phyloP scores from a whole-genome alignment of 371 early-diverging fungal genomes.

The Circinella umbellata region DNA sequence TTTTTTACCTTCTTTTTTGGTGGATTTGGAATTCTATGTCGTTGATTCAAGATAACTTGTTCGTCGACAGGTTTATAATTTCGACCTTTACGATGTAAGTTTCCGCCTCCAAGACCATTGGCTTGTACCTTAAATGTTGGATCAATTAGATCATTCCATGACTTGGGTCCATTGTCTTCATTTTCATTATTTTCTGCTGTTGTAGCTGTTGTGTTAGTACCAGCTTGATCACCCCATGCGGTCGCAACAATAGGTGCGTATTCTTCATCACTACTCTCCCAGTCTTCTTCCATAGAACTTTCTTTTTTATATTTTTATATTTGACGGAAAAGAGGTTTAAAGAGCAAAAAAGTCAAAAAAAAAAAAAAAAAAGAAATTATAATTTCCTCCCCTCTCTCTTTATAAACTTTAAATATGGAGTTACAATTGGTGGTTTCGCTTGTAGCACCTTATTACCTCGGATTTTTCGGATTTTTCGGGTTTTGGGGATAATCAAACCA shows the following conservation, averaged over 20 bases:
- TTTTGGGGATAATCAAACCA: too few species aligned
- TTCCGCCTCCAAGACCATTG: slow-evolving; percentile 29
- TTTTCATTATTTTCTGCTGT: neutral
- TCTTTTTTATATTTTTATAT: too few species aligned
- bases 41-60: slow-evolving; percentile 24
- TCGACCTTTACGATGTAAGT: slow-evolving; percentile 28
- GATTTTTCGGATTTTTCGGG: too few species aligned
- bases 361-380: too few species aligned
- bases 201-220: too few species aligned
- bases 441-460: too few species aligned
- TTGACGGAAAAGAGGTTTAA: neutral
- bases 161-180: neutral
- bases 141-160: slow-evolving; percentile 25
- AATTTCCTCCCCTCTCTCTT: too few species aligned
- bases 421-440: too few species aligned
- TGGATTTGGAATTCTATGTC: slow-evolving; percentile 15
- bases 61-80: slow-evolving; percentile 33
- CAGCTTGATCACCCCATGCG: slow-evolving; percentile 18
- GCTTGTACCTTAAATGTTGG: slow-evolving; percentile 27
- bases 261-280: slow-evolving; percentile 21
- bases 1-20: slow-evolving; percentile 14
- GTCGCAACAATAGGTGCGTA: slow-evolving; percentile 20
- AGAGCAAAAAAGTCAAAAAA: too few species aligned
- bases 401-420: too few species aligned
- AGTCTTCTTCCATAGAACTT: neutral